Base-by-base conservation (phyloP, 2,329 filamentous ascomycete species). In the Mycosphaerella sp. region DNA sequence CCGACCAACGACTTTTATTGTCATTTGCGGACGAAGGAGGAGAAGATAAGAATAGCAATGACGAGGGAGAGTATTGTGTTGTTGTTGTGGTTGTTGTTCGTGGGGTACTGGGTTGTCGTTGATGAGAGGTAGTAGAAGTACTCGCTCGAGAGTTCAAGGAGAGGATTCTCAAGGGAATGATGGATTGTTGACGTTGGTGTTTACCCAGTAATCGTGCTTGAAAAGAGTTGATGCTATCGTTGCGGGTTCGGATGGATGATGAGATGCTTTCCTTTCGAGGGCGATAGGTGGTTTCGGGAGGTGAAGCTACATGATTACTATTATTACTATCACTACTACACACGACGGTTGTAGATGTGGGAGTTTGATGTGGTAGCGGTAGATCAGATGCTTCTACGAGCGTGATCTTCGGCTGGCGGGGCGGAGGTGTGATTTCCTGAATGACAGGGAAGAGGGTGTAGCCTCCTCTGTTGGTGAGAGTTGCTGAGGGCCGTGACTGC, bases 401-500 rank as follows among this genome's bases (percentile, higher is more conserved):
- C 1, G 51, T 54, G 36, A 56, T 45, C 1, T 44, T 41, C 1
- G 55, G 51, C 8, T 56, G 45, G n/a, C 48, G 57, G 23, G 55
- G 44, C 11, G 61, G 57, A 42, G 60, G 58, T 14, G 56, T 61
- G 23, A 58, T 53, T 52, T 63, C 58, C 26, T 62, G 59, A 21
- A 64, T 58, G 1, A 55, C 53, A 11, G 65, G 65, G 29, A 67
- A 67, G 29, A 67, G 57, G 21, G 61, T 64, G 54, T 66, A 66
- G 32, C 57, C 57, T 36, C 62, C 21, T 21, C 21, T 21, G 21
- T 4, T 55, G 21, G 51, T 58, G 23, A 58, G 48, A 7, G 48
- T 52, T 5, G 49, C 54, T 26, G 51, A 34, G 5, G 49, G 39
- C n/a, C 54, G 36, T 5, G 57, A 23, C 43, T 50, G 34, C n/a